phyloP scores from a whole-genome alignment of 2,329 filamentous ascomycete species.

The Fusarium sp. region DNA sequence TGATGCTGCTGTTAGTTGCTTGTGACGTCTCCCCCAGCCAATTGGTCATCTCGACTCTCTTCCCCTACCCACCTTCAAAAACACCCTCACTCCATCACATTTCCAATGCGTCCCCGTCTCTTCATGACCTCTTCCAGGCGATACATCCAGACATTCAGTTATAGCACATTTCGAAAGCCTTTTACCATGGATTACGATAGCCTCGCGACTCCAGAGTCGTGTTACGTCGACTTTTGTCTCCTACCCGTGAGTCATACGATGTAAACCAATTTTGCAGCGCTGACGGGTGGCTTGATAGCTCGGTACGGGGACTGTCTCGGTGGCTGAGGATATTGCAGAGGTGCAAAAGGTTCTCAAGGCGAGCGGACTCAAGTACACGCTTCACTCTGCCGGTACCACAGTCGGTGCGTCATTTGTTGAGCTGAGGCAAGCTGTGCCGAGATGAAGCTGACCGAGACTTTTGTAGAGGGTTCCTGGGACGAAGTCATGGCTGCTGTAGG shows the following conservation, averaged over 20 bases:
- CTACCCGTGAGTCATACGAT: conserved; percentile 72
- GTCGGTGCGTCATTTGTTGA: conserved; percentile 71
- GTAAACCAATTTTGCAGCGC: not conserved
- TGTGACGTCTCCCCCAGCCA: conserved; percentile 27
- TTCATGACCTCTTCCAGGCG: not conserved
- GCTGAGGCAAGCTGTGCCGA: not conserved
- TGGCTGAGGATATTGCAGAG: conserved; percentile 86
- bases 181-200: conserved; percentile 58
- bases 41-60: conserved; percentile 25
- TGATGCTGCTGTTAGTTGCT: conserved; percentile 7
- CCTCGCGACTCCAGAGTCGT: conserved; percentile 75
- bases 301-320: conserved; percentile 81
- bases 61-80: not conserved
- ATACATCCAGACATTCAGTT: not conserved
- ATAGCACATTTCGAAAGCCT: not conserved
- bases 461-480: conserved; percentile 88
- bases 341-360: conserved; percentile 87
- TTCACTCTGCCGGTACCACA: conserved; percentile 96
- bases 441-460: not conserved
- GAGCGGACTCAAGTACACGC: conserved; percentile 83
- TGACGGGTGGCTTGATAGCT: conserved; percentile 62
- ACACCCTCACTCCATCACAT: conserved; percentile 1
- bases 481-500: conserved; percentile 86
- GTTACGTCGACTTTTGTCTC: conserved; percentile 91
- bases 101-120: not conserved